Evolutionary conservation across 768 basidiomycete species (phyloP), one percentile per base, ranked within the genome.

Genomic region (Gelatoporia subvermispora): DNA sequence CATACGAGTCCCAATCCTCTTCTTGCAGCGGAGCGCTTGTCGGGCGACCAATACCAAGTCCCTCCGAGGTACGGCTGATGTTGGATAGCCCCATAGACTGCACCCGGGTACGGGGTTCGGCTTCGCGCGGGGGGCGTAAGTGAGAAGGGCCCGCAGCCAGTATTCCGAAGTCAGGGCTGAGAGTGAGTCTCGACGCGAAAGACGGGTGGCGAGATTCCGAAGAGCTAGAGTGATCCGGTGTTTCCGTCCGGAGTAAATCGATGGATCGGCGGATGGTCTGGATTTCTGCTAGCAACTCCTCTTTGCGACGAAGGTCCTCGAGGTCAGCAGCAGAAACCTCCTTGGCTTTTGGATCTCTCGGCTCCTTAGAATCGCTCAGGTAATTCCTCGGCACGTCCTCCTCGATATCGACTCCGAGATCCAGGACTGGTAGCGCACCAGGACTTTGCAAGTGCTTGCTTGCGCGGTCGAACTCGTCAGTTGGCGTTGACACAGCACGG

Each of bases 1-100:
- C 76, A 64, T 96, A 95, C 38, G 77, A 68, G 53, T 94, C 87
- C 93, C 93, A 96, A 54, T 88, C 84, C n/a, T 79, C 74, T 37
- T 87, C 81, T 42, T 76, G 78, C 35, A 87, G 66, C n/a, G 87
- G 86, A 4, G 74, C 83, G 56, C 85, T 88, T 0, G 80, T 84
- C 15, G 88, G 85, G 35, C 87, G 75, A 47, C 75, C 74, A 46
- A 86, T 81, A 1, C 81, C 71, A 46, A 77, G 75, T 13, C 77
- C 77, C 25, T 61, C 49, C 20, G 70, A 59, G 43, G 71, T 64
- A 36, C 79, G 61, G 42, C 71, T 68, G 13, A 77, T 34, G 34
- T 50, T 49, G 35, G 53, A 73, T 42, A 85, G 60, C 53, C 87
- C 87, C 84, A 91, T 78, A 8, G 86, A 90, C 52, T 81, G 76